Base-by-base conservation (phyloP, 176 grass and related monocot species). In the Echinochloa phyllopogon region DNA sequence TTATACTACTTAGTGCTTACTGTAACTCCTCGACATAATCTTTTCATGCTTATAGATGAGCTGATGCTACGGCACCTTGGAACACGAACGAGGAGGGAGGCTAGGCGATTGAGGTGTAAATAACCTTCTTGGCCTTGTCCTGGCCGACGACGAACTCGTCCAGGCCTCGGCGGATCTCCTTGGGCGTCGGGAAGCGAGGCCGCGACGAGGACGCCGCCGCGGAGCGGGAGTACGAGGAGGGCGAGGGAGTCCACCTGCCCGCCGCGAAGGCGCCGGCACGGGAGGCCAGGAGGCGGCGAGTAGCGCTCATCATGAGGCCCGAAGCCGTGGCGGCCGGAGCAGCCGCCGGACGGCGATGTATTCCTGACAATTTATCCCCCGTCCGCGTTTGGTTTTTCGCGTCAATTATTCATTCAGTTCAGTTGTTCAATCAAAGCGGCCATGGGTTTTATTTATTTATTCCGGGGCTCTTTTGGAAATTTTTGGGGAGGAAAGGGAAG, bases 111-210 rank as follows among this genome's bases (percentile, higher is more conserved):
- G 40, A 74, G 53, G 43, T 20, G 1, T 13, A 6, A 71, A 8
- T 77, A 72, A 91, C 88, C 92, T 88, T 91, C 43, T 94, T 88
- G 53, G 86, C 92, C 29, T 78, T 77, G 67, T 88, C 86, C 75
- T 94, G 92, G 50, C 92, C 92, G 52, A 91, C 71, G 51, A 91
- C 92, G 83, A 86, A 91, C 82, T 88, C 86, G 63, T 91, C 86
- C 62, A 94, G 18, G 7, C 88, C 83, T 70, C 79, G n/a, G 36
- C 83, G 80, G 52, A 94, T 94, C 74, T 94, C 88, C 86, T 83
- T 94, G 24, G 92, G 92, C 29, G 86, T 88, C 5, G 88, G 88
- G 50, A 91, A 83, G 49, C 88, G 79, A 64, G 55, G 88, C 71
- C 69, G 67, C 74, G 65, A 51, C 75, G 74, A 33, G 68, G 76